Base-by-base conservation (phyloP, 345 rosid species). In the Populus nigra region DNA sequence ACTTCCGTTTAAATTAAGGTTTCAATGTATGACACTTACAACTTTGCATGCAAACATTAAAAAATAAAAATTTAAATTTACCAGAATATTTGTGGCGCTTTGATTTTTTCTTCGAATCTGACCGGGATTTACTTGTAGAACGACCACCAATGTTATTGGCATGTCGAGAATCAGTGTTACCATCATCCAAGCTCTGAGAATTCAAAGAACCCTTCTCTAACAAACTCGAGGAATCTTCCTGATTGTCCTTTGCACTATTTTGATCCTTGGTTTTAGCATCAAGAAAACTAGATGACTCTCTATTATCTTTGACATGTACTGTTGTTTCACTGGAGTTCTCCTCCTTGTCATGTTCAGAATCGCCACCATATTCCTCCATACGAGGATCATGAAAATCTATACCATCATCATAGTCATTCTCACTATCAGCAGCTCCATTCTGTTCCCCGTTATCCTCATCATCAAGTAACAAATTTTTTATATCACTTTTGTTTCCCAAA, bases 41-140 rank as follows among this genome's bases (percentile, higher is more conserved):
- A 9, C 27, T 22, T 55, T 22, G 27, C 13, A 4, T 22, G 13
- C 62, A 8, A 55, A 55, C 12, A 55, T 22, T 20, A 57, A n/a
- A 57, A 57, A 9, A 4, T 69, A 69, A 61, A 75, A 55, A 11
- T 66, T 5, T 61, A 50, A 80, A 63, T 23, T 77, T 74, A 87
- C 88, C 86, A 72, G 91, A 88, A 88, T 84, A 87, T 81, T 88
- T 93, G n/a, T 84, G 91, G 23, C 88, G 92, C 80, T 80, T 91
- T 27, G 89, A 59, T 84, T 83, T 96, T 81, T 84, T 88, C 84
- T 88, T 93, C 13, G 90, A 65, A 68, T 84, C 88, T 66, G 86
- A 73, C 27, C 73, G 80, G 23, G 90, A 78, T 80, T 77, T 78
- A 86, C 82, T 87, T 75, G 83, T 80, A 23, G 89, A 81, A 79